phyloP scores from a whole-genome alignment of 805 yeast species.

The Yarrowia phangngaensis region DNA sequence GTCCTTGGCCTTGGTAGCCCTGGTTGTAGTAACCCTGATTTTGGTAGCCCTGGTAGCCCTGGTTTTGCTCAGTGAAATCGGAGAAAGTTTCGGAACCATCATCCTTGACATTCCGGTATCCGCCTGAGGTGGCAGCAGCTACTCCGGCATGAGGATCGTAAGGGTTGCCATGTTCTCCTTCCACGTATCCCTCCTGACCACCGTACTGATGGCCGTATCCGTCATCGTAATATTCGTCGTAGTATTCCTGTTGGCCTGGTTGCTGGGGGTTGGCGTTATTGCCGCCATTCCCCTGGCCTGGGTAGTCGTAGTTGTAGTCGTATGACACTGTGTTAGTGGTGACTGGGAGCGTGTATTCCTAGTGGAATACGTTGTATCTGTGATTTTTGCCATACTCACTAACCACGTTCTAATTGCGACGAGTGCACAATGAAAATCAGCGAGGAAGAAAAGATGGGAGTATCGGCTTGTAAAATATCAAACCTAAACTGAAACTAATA shows the following conservation, averaged over 20 bases:
- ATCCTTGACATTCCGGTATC: slow-evolving; percentile 37
- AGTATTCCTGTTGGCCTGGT: slow-evolving; percentile 32
- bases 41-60: slow-evolving; percentile 38
- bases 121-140: slow-evolving; percentile 42
- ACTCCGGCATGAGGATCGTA: slow-evolving; percentile 42
- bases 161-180: slow-evolving; percentile 44
- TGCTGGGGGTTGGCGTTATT: slow-evolving; percentile 31
- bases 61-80: slow-evolving; percentile 42
- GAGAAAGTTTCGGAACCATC: slow-evolving; percentile 42
- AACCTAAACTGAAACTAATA: too few species aligned
- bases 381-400: too few species aligned
- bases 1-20: slow-evolving; percentile 34
- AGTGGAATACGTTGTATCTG: too few species aligned
- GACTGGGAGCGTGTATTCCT: slow-evolving; percentile 3
- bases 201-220: slow-evolving; percentile 29
- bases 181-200: slow-evolving; percentile 36
- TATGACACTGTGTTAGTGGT: slow-evolving; percentile 29
- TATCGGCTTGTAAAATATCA: too few species aligned
- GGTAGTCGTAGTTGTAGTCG: slow-evolving; percentile 33
- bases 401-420: too few species aligned
- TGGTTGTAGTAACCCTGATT: slow-evolving; percentile 34
- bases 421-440: too few species aligned
- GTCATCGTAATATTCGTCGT: slow-evolving; percentile 32
- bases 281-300: slow-evolving; percentile 29
- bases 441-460: too few species aligned